Percentiles rank a stretch among this genome's conserved stretches.
phyloP scores from a whole-genome alignment of 805 yeast species.

The Metschnikowia anglica region DNA sequence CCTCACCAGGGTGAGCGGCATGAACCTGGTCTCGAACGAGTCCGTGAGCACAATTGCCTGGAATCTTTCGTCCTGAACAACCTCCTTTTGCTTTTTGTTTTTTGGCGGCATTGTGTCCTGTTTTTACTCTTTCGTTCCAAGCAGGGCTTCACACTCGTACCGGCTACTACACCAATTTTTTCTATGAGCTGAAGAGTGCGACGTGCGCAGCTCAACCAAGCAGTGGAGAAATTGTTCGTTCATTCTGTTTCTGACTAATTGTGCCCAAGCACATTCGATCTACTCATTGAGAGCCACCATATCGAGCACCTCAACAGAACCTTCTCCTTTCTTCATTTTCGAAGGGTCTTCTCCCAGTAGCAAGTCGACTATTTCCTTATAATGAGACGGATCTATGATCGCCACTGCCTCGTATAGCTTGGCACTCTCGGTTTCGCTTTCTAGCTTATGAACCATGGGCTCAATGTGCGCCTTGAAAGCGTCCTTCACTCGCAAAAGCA shows the following conservation, averaged over 20 bases:
- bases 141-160: too few relatives aligned
- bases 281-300: conserved; percentile 76
- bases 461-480: conserved; percentile 33
- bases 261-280: background rate
- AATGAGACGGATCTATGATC: conserved; percentile 82
- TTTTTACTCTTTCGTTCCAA: background rate
- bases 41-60: conserved; percentile 96
- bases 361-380: conserved; percentile 64
- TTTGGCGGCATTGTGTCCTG: conserved; percentile 43
- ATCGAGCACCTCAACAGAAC: conserved; percentile 78
- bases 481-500: conserved; percentile 52
- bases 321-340: conserved; percentile 52
- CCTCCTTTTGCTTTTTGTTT: conserved; percentile 53
- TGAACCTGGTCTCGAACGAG: conserved; percentile 86
- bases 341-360: conserved; percentile 46
- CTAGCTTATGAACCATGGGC: conserved; percentile 37
- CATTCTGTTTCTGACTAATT: too few relatives aligned
- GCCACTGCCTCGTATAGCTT: conserved; percentile 48
- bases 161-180: too few relatives aligned
- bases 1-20: conserved; percentile 81
- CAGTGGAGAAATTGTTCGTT: too few relatives aligned
- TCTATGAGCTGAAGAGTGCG: background rate
- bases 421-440: conserved; percentile 44
- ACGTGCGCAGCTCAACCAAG: too few relatives aligned
- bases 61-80: conserved; percentile 66